phyloP scores from a whole-genome alignment of 768 basidiomycete genomes.

The Mycena vitilis region DNA sequence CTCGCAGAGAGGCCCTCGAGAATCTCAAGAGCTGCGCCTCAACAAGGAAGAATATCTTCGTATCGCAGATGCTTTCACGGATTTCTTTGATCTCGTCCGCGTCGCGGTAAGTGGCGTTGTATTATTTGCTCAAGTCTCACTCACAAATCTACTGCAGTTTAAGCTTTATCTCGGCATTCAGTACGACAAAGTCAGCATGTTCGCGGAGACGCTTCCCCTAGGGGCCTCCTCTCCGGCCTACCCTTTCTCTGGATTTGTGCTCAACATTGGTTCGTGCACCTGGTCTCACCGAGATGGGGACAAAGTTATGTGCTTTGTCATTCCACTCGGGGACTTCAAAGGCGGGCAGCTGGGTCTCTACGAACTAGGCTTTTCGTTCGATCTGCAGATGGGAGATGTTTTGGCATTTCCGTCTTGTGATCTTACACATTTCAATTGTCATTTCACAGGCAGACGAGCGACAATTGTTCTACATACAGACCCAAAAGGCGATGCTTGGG shows the following conservation, averaged over 20 bases:
- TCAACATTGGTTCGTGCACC: constrained; percentile 5
- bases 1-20: background rate
- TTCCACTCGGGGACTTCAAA: constrained; percentile 29
- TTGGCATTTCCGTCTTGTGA: constrained; percentile 33
- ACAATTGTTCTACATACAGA: constrained; percentile 41
- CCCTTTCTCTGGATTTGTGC: constrained; percentile 9
- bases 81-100: background rate
- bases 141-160: background rate
- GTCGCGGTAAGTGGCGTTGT: background rate
- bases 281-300: constrained; percentile 11
- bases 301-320: constrained; percentile 35
- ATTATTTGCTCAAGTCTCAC: no score
- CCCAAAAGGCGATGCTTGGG: constrained; percentile 9
- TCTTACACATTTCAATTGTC: constrained; percentile 38
- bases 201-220: constrained; percentile 1
- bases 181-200: constrained; percentile 8
- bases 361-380: constrained; percentile 37
- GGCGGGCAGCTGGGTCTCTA: constrained; percentile 37
- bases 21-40: background rate
- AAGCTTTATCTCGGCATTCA: background rate
- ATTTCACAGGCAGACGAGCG: constrained; percentile 32
- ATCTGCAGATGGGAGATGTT: constrained; percentile 32
- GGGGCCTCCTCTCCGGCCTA: constrained; percentile 12
- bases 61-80: constrained; percentile 5
- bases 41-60: background rate